Percentiles rank a stretch among this genome's conserved stretches.
Evolutionary conservation across 2,329 filamentous ascomycete genomes (phyloP).

Genomic region (Neocatenulostroma microsporum): DNA sequence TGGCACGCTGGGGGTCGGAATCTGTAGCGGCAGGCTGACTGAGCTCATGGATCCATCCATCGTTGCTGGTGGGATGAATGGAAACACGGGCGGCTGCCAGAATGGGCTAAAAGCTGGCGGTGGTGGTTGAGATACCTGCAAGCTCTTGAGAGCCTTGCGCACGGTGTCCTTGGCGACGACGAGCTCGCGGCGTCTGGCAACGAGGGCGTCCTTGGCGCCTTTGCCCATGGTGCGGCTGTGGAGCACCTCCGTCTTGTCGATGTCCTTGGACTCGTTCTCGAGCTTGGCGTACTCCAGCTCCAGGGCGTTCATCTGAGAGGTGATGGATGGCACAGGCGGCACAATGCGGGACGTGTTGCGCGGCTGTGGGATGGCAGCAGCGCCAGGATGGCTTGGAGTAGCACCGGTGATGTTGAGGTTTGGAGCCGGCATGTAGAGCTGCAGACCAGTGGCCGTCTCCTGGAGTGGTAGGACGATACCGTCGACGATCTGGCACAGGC

Average conservation of each 20-base stretch:
- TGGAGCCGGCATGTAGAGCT: slow-evolving; percentile 30
- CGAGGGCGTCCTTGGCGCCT: slow-evolving; percentile 24
- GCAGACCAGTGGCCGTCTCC: slow-evolving; percentile 27
- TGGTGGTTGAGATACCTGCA: slow-evolving; percentile 19
- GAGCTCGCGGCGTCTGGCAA: slow-evolving; percentile 28
- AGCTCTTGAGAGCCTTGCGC: slow-evolving; percentile 28
- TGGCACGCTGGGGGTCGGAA: not conserved
- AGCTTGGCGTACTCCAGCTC: slow-evolving; percentile 31
- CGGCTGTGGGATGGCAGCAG: not conserved
- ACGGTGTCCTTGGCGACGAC: slow-evolving; percentile 28
- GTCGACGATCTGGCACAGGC: slow-evolving; percentile 32
- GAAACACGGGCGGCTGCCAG: slow-evolving; percentile 17
- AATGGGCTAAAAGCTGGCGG: not conserved
- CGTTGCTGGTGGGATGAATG: slow-evolving; percentile 21
- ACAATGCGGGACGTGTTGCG: not conserved
- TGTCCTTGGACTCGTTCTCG: slow-evolving; percentile 28
- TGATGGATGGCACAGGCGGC: slow-evolving; percentile 19
- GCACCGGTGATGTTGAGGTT: slow-evolving; percentile 26
- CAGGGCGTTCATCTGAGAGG: slow-evolving; percentile 27
- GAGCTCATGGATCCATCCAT: slow-evolving; percentile 24
- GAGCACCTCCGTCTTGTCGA: slow-evolving; percentile 32
- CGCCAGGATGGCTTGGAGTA: slow-evolving; percentile 4
- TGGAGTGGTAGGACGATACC: slow-evolving; percentile 29
- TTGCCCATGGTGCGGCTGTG: slow-evolving; percentile 27
- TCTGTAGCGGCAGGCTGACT: slow-evolving; percentile 1